These are phyloP conservation scores for Mrakia blollopis DNA, from an alignment of 768 basidiomycete species.

Conservation along the genomic window DNA sequence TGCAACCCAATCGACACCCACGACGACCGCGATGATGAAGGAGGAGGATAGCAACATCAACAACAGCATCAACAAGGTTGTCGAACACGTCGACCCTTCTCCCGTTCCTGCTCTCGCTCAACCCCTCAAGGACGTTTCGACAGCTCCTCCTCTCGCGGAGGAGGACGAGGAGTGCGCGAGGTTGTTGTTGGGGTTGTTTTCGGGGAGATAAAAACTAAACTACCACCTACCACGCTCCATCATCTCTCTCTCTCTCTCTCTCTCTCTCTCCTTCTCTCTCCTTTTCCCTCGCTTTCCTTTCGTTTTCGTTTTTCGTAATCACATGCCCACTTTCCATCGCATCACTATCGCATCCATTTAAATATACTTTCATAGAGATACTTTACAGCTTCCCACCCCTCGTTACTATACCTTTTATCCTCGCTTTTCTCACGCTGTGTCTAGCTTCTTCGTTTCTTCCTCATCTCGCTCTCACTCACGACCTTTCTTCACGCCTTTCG, in stretches of 20 bases:
- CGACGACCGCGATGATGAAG: too few relatives aligned
- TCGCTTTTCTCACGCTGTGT: too few relatives aligned
- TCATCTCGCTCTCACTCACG: neutral
- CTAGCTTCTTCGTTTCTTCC: neutral
- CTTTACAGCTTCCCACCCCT: too few relatives aligned
- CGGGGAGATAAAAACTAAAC: neutral
- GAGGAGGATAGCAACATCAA: too few relatives aligned
- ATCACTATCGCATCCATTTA: too few relatives aligned
- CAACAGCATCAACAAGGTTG: neutral
- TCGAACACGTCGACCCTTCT: neutral
- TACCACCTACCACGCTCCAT: too few relatives aligned
- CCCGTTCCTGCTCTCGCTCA: neutral
- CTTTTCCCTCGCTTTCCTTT: neutral
- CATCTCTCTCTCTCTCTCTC: neutral
- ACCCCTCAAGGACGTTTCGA: too few relatives aligned
- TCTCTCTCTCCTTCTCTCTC: neutral
- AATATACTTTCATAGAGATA: neutral
- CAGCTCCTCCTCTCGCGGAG: too few relatives aligned
- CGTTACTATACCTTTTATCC: neutral
- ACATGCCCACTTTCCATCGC: too few relatives aligned
- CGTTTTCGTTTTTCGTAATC: too few relatives aligned
- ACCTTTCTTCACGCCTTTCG: neutral
- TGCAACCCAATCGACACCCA: neutral
- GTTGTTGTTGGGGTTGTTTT: conserved; percentile 2
- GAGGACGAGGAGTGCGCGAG: conserved; percentile 8